Evolutionary conservation across 2,329 filamentous ascomycete species (phyloP), one percentile per base, ranked within the genome.

Genomic region (Thelonectria rubi): DNA sequence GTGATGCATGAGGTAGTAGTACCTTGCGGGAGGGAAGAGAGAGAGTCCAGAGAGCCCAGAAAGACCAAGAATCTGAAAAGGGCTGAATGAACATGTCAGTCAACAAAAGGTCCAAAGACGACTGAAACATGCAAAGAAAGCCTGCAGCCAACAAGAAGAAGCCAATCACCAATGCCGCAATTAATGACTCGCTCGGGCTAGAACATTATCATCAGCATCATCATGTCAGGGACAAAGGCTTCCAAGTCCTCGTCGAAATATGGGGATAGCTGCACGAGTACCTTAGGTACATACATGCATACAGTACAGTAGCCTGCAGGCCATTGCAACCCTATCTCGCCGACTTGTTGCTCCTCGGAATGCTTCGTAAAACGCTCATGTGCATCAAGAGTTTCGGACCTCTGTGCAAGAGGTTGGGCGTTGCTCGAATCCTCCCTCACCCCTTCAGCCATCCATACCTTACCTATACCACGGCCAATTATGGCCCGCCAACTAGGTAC

Each of bases 1-100:
- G 20, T 39, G 43, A 50, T 49, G 57, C 40, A 37, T 34, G 55
- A 17, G 30, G 48, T 24, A 10, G 20, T 40, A 14, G 32, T 11
- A 34, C 11, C 10, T 9, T 42, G 49, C 17, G 17, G 45, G 34
- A 12, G 26, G 30, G 18, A 51, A 17, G 20, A 57, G 34, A 24
- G 24, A 52, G 26, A 39, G n/a, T 18, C 34, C 26, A 11, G 11
- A 32, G 15, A 42, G n/a, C n/a, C n/a, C n/a, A n/a, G n/a, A n/a
- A n/a, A n/a, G n/a, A n/a, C n/a, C n/a, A n/a, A n/a, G n/a, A n/a
- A n/a, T n/a, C n/a, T n/a, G n/a, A n/a, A n/a, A n/a, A n/a, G n/a
- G n/a, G n/a, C n/a, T n/a, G n/a, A 20, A 20, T 21, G 18, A 10
- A 21, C 20, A 21, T 21, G 42, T 21, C 17, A 45, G 42, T 45